Evolutionary conservation across 2,329 filamentous ascomycete species (phyloP), one percentile per base, ranked within the genome.

Genomic region (Xylariaceae sp.): DNA sequence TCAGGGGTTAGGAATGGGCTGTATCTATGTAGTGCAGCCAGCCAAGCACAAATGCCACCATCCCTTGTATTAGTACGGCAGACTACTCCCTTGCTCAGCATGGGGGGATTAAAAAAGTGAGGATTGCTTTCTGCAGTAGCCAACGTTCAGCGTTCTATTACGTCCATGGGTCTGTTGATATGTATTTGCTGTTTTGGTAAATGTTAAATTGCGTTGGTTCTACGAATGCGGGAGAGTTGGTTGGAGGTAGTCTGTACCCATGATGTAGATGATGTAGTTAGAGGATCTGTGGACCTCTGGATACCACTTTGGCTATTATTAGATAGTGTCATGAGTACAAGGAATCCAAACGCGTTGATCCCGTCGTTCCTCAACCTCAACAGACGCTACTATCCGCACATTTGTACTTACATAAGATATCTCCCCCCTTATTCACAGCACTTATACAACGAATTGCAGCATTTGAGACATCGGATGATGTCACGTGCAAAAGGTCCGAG

Each of bases 61-160:
- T 47, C 51, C 19, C 50, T 64, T 67, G 64, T 67, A 67, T 54
- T 63, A 67, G 62, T 63, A 63, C 54, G 47, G 49, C 55, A 60
- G 57, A 60, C 19, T 46, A 41, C 19, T 50, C 45, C 19, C 19
- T 19, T 54, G 51, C 55, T 54, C 49, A 44, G 42, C 47, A 50
- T 35, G 46, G 26, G 35, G 52, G 50, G 51, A 27, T 41, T 5
- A 46, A 48, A 57, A 46, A 51, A 27, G 45, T 54, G 37, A 47
- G 19, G 19, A 19, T 19, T 19, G 19, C 19, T 60, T 47, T 51
- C 30, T 45, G 11, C 43, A 32, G 53, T 45, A 55, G 19, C 19
- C 19, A 49, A 45, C 45, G 27, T 59, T 51, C 34, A 47, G 46
- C 47, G 54, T 55, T 55, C 52, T 27, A 44, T 19, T 35, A 50